Evolutionary conservation across 208 protist genomes (phyloP), one percentile per base, ranked within the genome.

Genomic region (Angomonas desouzai): DNA sequence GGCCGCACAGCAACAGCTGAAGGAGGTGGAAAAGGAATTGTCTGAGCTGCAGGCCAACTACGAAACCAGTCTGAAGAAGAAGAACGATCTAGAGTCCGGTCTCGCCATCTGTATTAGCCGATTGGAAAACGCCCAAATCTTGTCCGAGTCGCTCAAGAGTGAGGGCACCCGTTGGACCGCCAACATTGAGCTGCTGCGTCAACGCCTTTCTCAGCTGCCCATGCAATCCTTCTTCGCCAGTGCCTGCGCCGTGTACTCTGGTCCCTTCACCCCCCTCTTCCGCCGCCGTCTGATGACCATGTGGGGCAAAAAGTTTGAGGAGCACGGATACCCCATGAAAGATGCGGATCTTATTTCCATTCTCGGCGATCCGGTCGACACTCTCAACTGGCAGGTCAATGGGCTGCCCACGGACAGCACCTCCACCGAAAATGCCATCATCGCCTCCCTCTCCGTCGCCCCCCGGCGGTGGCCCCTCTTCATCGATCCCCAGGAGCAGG

Each of bases 401-500:
- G 93, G 94, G 0, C 80, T 99, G 25, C 98, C 98, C 32, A 96
- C 89, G n/a, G 98, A 99, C 72, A 83, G 92, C 45, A 93, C 96
- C 47, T 98, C 96, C 25, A 96, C 97, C 1, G 96, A 98, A 70
- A 99, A 98, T 68, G 97, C 93, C 32, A 98, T 98, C 71, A 83
- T 98, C 20, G 93, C 94, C 11, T 71, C 83, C 63, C 61, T 92
- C 34, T 89, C 87, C 11, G 63, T 58, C 47, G 85, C 89, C 23
- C 88, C 89, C 55, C 83, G 87, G 2, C 83, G 92, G 49, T 98
- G 93, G 93, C 96, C 96, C 36, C 84, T 97, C 27, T 87, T 98
- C 73, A 98, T 98, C 74, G 97, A 98, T 68, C 97, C 97, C 28
- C 95, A 98, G 74, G 93, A 96, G 67, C 97, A 98, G 76, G 96